phyloP scores from a whole-genome alignment of 441 rosid species.

The Eutrema salsugineum region DNA sequence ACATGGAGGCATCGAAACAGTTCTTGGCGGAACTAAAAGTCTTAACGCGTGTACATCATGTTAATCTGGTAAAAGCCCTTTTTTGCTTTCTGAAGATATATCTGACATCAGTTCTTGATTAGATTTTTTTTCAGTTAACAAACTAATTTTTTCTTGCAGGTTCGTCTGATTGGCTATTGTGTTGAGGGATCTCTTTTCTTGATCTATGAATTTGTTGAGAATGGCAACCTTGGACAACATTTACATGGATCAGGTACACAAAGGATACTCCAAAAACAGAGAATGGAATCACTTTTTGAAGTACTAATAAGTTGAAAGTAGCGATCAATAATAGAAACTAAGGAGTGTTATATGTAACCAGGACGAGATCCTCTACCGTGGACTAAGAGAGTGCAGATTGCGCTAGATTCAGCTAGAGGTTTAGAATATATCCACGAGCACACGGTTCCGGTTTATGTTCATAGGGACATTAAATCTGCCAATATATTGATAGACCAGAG shows the following conservation, averaged over 20 bases:
- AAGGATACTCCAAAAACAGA: neutral
- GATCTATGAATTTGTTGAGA: slow-evolving; percentile 84
- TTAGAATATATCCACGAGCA: slow-evolving; percentile 97
- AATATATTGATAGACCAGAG: slow-evolving; percentile 90
- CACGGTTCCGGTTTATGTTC: slow-evolving; percentile 95
- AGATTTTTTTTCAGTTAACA: neutral
- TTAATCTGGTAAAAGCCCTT: slow-evolving; percentile 73
- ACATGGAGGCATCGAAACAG: slow-evolving; percentile 92
- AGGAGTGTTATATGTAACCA: slow-evolving; percentile 34
- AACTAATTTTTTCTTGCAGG: slow-evolving; percentile 37
- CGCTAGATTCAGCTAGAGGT: slow-evolving; percentile 98
- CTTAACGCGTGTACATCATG: slow-evolving; percentile 90
- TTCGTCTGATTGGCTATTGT: slow-evolving; percentile 91
- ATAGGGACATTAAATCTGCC: slow-evolving; percentile 94
- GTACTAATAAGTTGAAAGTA: neutral
- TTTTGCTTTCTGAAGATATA: neutral
- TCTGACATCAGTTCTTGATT: neutral
- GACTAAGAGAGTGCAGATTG: slow-evolving; percentile 88
- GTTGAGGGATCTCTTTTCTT: slow-evolving; percentile 94
- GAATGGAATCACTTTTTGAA: neutral
- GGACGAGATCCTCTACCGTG: slow-evolving; percentile 81
- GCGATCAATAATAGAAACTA: neutral
- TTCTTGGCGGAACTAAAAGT: slow-evolving; percentile 94
- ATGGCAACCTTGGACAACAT: slow-evolving; percentile 91
- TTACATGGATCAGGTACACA: slow-evolving; percentile 76